Evolutionary conservation across 371 early-diverging fungal genomes (phyloP).

Genomic region (Mucor irregularis): DNA sequence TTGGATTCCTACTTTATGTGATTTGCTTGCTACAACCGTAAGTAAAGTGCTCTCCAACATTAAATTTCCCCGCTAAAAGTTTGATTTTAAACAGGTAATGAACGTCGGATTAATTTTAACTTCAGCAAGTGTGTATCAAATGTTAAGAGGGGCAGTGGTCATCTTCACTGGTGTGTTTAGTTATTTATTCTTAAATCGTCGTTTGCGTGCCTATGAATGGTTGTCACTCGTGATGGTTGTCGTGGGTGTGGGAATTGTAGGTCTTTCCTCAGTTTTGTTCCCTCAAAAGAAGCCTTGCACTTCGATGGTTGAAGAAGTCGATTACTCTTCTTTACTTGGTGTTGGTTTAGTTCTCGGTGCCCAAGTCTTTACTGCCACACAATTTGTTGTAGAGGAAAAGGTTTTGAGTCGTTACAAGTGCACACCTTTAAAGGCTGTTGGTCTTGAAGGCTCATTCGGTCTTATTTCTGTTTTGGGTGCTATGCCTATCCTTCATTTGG

Average conservation of each 20-base stretch:
- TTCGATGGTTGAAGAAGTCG: conserved; percentile 8
- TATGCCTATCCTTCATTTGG: conserved; percentile 79
- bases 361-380: conserved; percentile 89
- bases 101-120: conserved; percentile 92
- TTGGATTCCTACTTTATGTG: conserved; percentile 91
- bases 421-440: conserved; percentile 88
- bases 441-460: conserved; percentile 93
- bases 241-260: conserved; percentile 85
- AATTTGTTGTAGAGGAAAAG: conserved; percentile 95
- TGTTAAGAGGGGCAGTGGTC: conserved; percentile 95
- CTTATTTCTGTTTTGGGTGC: conserved; percentile 66
- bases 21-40: conserved; percentile 90
- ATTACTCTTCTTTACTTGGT: conserved; percentile 61
- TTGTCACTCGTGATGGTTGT: conserved; percentile 79
- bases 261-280: conserved; percentile 67
- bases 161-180: conserved; percentile 91
- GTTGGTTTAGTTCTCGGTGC: conserved; percentile 84
- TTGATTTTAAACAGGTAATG: conserved; percentile 81
- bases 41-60: too few species aligned
- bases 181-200: conserved; percentile 78
- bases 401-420: conserved; percentile 78
- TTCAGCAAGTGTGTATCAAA: conserved; percentile 94
- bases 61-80: too few species aligned
- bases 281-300: conserved; percentile 40
- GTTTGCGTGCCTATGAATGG: conserved; percentile 79